phyloP scores from a whole-genome alignment of 108 stramenopile genomes.

The Nitzschia inconspicua region DNA sequence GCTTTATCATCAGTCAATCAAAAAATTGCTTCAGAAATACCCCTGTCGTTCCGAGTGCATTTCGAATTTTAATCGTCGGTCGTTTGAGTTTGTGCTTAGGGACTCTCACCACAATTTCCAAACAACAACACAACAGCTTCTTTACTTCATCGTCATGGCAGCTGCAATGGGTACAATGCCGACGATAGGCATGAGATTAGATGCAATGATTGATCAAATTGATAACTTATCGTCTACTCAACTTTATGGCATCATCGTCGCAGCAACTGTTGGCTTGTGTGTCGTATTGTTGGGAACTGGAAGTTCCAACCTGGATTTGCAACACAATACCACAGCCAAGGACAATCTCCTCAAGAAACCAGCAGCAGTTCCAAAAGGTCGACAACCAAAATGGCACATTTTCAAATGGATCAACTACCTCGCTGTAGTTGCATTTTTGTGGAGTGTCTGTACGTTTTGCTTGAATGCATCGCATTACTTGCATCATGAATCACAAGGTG shows the following conservation, averaged over 20 bases:
- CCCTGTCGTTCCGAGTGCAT: too few species aligned
- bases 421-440: slow-evolving; percentile 45
- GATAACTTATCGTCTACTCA: slow-evolving; percentile 55
- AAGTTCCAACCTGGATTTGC: slow-evolving; percentile 8
- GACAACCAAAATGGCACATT: slow-evolving; percentile 80
- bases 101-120: too few species aligned
- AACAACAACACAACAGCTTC: too few species aligned
- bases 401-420: slow-evolving; percentile 67
- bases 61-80: too few species aligned
- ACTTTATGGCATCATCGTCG: slow-evolving; percentile 64
- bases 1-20: too few species aligned
- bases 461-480: slow-evolving; percentile 61
- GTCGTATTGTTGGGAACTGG: slow-evolving; percentile 50
- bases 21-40: too few species aligned
- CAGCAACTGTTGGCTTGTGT: slow-evolving; percentile 49
- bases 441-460: slow-evolving; percentile 58
- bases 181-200: slow-evolving; percentile 9
- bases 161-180: slow-evolving; percentile 2
- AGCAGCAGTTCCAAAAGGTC: slow-evolving; percentile 10
- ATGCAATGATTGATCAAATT: slow-evolving; percentile 12
- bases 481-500: slow-evolving; percentile 40
- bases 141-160: too few species aligned
- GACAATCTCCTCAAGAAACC: slow-evolving; percentile 9
- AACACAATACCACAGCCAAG: not conserved
- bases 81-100: too few species aligned